A percentile compares a stretch with the other conserved stretches of the same genome.
These are phyloP conservation scores for Chrysoporthe austroafricana DNA, from an alignment of 2,329 filamentous ascomycete species.

Conservation along the genomic window DNA sequence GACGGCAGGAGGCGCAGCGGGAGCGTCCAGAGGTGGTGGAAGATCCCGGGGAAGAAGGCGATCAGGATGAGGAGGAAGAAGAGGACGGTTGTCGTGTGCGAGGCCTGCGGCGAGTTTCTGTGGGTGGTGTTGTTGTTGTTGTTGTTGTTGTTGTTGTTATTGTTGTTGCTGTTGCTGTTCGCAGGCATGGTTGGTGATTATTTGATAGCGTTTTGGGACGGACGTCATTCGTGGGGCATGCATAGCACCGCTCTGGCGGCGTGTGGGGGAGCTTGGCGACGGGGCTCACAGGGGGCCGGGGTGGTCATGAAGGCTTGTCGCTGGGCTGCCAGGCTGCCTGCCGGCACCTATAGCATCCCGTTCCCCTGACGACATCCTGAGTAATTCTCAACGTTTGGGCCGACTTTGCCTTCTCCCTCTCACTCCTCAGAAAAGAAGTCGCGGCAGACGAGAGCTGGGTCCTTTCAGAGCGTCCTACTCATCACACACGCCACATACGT, in stretches of 20 bases:
- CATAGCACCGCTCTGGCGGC: no score
- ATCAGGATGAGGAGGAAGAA: slow-evolving; percentile 54
- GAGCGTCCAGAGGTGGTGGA: slow-evolving; percentile 56
- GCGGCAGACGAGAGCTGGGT: not conserved
- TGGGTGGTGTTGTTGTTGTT: not conserved
- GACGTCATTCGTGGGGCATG: slow-evolving; percentile 29
- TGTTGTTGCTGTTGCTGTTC: not conserved
- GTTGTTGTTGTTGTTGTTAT: not conserved
- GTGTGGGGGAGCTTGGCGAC: not conserved
- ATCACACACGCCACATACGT: not conserved
- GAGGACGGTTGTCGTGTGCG: slow-evolving; percentile 44
- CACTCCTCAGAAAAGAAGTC: not conserved
- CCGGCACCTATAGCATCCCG: not conserved
- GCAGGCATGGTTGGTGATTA: slow-evolving; percentile 15
- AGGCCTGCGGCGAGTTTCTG: slow-evolving; percentile 27
- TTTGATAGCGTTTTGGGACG: slow-evolving; percentile 10
- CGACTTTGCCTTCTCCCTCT: not conserved
- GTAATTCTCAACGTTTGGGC: not conserved
- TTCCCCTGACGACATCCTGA: not conserved
- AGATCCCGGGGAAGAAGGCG: slow-evolving; percentile 55
- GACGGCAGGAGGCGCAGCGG: slow-evolving; percentile 47
- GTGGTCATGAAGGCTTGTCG: not conserved
- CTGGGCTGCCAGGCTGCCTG: not conserved
- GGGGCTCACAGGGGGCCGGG: not conserved
- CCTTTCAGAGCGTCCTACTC: not conserved